phyloP scores from a whole-genome alignment of 768 basidiomycete species.

The Ramaria sp. region DNA sequence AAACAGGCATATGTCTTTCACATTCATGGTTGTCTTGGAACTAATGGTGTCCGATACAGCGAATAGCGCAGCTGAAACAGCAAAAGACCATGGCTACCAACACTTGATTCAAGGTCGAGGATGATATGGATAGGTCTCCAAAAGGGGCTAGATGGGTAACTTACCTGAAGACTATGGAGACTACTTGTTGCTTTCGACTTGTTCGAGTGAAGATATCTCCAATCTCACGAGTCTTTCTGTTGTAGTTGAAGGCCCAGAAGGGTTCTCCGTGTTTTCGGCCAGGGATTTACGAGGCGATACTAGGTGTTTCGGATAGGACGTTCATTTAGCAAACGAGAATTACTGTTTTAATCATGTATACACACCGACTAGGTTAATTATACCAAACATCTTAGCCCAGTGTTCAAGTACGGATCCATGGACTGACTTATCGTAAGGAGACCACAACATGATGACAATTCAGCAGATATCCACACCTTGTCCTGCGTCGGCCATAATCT shows the following conservation, averaged over 20 bases:
- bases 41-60: constrained; percentile 26
- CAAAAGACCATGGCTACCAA: constrained; percentile 50
- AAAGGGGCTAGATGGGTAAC: not conserved
- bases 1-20: constrained; percentile 54
- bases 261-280: not conserved
- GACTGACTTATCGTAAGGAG: not conserved
- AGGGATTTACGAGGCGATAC: not conserved
- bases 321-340: not conserved
- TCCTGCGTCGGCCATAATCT: constrained; percentile 70
- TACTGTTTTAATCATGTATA: constrained; percentile 6
- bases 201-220: constrained; percentile 6
- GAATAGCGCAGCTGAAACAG: constrained; percentile 72
- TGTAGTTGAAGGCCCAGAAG: not conserved
- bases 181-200: constrained; percentile 4
- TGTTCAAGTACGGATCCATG: constrained; percentile 7
- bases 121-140: not conserved
- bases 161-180: not conserved
- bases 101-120: constrained; percentile 11
- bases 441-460: not conserved
- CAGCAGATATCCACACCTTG: constrained; percentile 32
- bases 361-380: constrained; percentile 59
- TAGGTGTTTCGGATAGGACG: not conserved
- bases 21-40: constrained; percentile 4
- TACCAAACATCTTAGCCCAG: constrained; percentile 61
- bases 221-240: constrained; percentile 6